These are phyloP conservation scores for Cicer arietinum DNA, from an alignment of 306 rosid genomes.

Conservation along the genomic window DNA sequence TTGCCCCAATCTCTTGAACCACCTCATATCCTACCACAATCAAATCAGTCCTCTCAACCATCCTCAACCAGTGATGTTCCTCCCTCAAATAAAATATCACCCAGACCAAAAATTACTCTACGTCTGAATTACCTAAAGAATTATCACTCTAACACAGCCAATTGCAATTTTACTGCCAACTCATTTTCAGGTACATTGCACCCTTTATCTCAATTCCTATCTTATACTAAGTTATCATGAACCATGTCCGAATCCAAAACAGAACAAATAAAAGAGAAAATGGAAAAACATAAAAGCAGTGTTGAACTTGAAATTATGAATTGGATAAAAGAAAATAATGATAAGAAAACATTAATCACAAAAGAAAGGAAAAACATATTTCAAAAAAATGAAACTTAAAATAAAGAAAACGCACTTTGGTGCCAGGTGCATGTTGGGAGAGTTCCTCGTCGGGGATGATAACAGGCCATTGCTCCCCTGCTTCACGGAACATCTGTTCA, in stretches of 20 bases:
- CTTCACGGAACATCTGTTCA: constrained; percentile 84
- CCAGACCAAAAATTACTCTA: not conserved
- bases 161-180: not conserved
- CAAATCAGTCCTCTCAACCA: not conserved
- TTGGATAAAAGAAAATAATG: too few relatives aligned
- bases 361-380: too few relatives aligned
- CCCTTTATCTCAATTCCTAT: not conserved
- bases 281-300: not conserved
- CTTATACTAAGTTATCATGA: not conserved
- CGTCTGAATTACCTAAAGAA: not conserved
- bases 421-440: constrained; percentile 55
- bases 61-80: not conserved
- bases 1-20: not conserved
- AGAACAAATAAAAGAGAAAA: not conserved
- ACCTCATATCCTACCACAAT: not conserved
- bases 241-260: not conserved
- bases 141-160: not conserved
- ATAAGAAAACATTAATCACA: too few relatives aligned
- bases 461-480: constrained; percentile 88
- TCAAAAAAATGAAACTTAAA: not conserved
- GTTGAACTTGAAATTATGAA: not conserved
- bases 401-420: constrained; percentile 61
- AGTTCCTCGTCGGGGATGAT: constrained; percentile 75
- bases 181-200: constrained; percentile 7
- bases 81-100: not conserved